A percentile compares a stretch with the other conserved stretches of the same genome.
These are phyloP conservation scores for Stropharia rugosoannulata DNA, from an alignment of 768 basidiomycete species.

Conservation along the genomic window DNA sequence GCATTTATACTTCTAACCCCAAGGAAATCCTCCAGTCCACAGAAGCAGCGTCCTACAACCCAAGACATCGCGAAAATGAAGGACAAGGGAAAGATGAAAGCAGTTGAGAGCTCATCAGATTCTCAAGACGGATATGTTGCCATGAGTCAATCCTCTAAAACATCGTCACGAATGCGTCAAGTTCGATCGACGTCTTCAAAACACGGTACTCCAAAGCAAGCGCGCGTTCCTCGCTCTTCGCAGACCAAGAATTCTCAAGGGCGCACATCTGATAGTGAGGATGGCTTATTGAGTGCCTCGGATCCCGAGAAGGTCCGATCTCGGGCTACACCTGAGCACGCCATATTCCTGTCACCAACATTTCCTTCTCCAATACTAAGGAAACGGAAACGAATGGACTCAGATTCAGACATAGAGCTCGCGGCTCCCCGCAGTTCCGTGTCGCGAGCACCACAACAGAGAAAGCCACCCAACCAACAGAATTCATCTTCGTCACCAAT, in stretches of 20 bases:
- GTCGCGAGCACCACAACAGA: background rate
- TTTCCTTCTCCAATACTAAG: background rate
- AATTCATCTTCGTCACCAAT: too few species aligned
- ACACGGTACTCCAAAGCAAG: background rate
- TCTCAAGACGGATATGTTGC: background rate
- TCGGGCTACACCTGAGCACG: background rate
- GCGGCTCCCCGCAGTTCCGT: background rate
- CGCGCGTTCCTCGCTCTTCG: background rate
- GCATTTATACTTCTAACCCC: constrained; percentile 5
- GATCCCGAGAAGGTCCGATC: background rate
- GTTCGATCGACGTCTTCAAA: background rate
- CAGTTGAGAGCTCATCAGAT: background rate
- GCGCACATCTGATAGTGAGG: background rate
- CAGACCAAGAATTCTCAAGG: background rate
- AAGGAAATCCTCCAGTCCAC: background rate
- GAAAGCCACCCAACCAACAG: background rate
- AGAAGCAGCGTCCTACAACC: background rate
- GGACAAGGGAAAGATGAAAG: constrained; percentile 12
- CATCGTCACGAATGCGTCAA: background rate
- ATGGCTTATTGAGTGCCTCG: background rate
- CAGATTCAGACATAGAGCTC: constrained; percentile 2
- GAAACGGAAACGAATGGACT: constrained; percentile 10
- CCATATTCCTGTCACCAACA: background rate
- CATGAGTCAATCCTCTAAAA: background rate
- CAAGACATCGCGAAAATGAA: background rate